Percentiles rank a stretch among this genome's conserved stretches.
These are phyloP conservation scores for Xanthoparmelia taractica DNA, from an alignment of 495 filamentous ascomycete species.

Conservation along the genomic window DNA sequence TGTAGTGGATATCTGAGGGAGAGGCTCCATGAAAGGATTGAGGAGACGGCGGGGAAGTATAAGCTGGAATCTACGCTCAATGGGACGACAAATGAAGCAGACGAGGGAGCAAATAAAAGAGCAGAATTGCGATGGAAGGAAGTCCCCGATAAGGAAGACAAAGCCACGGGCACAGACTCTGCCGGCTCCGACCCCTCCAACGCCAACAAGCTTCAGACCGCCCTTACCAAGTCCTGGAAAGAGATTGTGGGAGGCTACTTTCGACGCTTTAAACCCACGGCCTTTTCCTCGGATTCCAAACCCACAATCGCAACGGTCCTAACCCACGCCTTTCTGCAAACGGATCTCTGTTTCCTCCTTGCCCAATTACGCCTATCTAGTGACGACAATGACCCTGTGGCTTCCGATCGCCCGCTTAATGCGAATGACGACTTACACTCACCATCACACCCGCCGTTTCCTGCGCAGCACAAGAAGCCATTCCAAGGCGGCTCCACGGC, in stretches of 20 bases:
- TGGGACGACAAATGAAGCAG: conserved; percentile 19
- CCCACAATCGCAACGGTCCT: conserved; percentile 55
- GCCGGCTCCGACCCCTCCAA: not conserved
- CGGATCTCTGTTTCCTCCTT: conserved; percentile 86
- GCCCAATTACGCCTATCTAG: conserved; percentile 58
- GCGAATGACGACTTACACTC: conserved; percentile 68
- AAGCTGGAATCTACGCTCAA: conserved; percentile 64
- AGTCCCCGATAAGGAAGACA: not conserved
- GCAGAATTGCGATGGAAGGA: not conserved
- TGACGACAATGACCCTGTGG: conserved; percentile 61
- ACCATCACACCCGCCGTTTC: conserved; percentile 48
- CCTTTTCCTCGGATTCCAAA: conserved; percentile 42
- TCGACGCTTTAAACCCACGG: conserved; percentile 69
- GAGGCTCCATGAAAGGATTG: conserved; percentile 78
- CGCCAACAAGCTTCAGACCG: conserved; percentile 53
- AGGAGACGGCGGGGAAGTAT: conserved; percentile 66
- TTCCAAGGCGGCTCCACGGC: conserved; percentile 92
- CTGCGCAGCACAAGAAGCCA: conserved; percentile 68
- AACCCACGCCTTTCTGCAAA: conserved; percentile 83
- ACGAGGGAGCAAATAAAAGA: conserved; percentile 3
- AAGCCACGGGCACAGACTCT: not conserved
- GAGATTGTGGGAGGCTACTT: conserved; percentile 90
- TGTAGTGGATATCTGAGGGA: conserved; percentile 83
- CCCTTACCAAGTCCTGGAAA: conserved; percentile 70
- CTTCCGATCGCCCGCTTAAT: conserved; percentile 68